Base-by-base conservation (phyloP, 257 asterid species). In the Haberlea rhodopensis region DNA sequence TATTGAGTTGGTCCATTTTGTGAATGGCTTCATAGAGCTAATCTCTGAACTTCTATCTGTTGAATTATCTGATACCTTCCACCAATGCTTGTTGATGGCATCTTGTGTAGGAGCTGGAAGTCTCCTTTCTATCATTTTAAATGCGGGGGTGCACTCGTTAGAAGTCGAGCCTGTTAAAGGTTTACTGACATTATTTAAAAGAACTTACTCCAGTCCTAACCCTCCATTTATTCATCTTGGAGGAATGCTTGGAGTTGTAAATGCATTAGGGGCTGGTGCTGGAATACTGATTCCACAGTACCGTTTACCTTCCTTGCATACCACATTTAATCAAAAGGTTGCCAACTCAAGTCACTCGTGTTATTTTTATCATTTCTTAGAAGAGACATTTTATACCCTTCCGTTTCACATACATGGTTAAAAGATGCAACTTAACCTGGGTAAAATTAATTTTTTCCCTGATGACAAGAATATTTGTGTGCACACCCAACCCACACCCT, bases 21-120 rank as follows among this genome's bases (percentile, higher is more conserved):
- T 84, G 73, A 71, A 75, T 49, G 77, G 80, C 73, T 82, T 74
- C 60, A 72, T 43, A 65, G 84, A 79, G 66, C 80, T 94, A 32
- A 79, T 85, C 32, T 82, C 94, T 68, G 84, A 80, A 58, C 84
- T 89, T 51, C 43, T 76, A 45, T 77, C 86, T 63, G 74, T 74
- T 68, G 71, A 80, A 69, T 82, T 55, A 62, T 82, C 82, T 71
- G 85, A 81, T 60, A 61, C 76, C 71, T 78, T 81, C 75, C 78
- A 75, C 69, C 88, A 79, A 69, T 87, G 79, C 86, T 80, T 94
- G 81, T 75, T 87, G 84, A 78, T 84, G 88, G 85, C 89, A 31
- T 83, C 95, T 76, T 89, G 94, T 81, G 82, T 83, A 53, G 97
- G 95, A 71, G 94, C 90, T 45, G 99, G 99, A 65, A 84, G 79